These are phyloP conservation scores for Lipomyces orientalis DNA, from an alignment of 805 yeast species.

Conservation along the genomic window DNA sequence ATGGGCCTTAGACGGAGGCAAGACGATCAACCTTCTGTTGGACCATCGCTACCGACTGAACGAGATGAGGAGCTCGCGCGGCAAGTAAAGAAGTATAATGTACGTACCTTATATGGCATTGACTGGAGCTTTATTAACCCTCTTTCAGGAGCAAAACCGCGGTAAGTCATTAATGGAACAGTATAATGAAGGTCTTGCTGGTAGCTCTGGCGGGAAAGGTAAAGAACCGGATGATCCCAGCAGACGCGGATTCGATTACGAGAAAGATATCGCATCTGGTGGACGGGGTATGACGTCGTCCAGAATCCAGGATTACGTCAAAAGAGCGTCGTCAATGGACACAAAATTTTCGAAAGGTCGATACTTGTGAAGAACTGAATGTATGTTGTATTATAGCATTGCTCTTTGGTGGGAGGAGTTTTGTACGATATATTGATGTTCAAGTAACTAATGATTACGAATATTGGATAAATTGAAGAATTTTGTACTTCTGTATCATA, in stretches of 20 bases:
- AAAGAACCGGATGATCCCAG: conserved; percentile 31
- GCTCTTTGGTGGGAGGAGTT: background rate
- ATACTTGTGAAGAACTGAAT: conserved; percentile 15
- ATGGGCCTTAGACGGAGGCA: conserved; percentile 33
- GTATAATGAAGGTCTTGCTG: conserved; percentile 22
- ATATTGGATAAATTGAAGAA: background rate
- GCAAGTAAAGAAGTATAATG: conserved; percentile 31
- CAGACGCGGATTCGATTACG: conserved; percentile 36
- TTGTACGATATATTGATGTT: background rate
- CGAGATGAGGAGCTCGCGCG: conserved; percentile 28
- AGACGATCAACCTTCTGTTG: conserved; percentile 9
- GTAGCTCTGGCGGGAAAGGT: conserved; percentile 12
- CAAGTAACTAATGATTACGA: background rate
- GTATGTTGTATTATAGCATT: background rate
- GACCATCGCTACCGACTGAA: conserved; percentile 14
- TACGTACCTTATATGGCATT: conserved; percentile 5
- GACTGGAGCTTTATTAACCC: too few relatives aligned
- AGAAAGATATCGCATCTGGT: conserved; percentile 36
- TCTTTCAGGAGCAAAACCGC: conserved; percentile 25
- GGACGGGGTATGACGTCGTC: conserved; percentile 26
- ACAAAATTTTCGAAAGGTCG: conserved; percentile 33
- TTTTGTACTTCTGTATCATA: too few relatives aligned
- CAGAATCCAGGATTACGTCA: conserved; percentile 24
- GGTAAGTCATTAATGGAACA: conserved; percentile 36
- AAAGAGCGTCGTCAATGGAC: conserved; percentile 33